Base-by-base conservation (phyloP, 1,139 yeast genomes). In the Blastobotrys indianensis region DNA sequence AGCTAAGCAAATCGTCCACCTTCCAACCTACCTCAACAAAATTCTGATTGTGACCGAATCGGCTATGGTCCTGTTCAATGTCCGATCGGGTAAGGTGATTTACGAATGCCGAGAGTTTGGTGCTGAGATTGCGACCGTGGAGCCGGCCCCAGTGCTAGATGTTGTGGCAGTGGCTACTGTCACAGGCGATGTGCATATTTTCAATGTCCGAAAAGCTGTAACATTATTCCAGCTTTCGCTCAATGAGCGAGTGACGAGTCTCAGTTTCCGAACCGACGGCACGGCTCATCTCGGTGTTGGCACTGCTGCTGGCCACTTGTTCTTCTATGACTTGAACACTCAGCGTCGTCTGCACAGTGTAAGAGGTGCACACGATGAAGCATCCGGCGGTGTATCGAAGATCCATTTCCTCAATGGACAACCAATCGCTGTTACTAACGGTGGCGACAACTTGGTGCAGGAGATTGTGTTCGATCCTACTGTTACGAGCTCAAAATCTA, bases 381-480 rank as follows among this genome's bases (percentile, higher is more conserved):
- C 74, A 1, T 76, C 76, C 51, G 96, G 95, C 17, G 96, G 97
- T 57, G 80, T 88, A n/a, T 70, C 90, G 7, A 77, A 76, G 43
- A 86, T 79, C 7, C 73, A 77, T 42, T 94, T 87, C 64, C 72
- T 94, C 51, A 84, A 86, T 55, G 97, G 97, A 2, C 97, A 92
- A 67, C 94, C 98, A 0, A 81, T 94, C 32, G 71, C 88, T 20
- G 82, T 92, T n/a, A 83, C 96, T 1, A 80, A 84, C 43, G 97
- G 98, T 57, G 94, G 87, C 39, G 98, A 94, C 63, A 94, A 94
- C 65, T 79, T 80, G 44, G 72, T 94, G 55, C 85, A 86, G 57
- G 98, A 94, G 65, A 85, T 74, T 60, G 97, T 90, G 0, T 94
- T 94, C 67, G 99, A 92, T 66, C 96, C 97, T 2, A 76, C 92